Evolutionary conservation across 306 rosid species (phyloP), one percentile per base, ranked within the genome.

Genomic region (Dalbergia cultrata): DNA sequence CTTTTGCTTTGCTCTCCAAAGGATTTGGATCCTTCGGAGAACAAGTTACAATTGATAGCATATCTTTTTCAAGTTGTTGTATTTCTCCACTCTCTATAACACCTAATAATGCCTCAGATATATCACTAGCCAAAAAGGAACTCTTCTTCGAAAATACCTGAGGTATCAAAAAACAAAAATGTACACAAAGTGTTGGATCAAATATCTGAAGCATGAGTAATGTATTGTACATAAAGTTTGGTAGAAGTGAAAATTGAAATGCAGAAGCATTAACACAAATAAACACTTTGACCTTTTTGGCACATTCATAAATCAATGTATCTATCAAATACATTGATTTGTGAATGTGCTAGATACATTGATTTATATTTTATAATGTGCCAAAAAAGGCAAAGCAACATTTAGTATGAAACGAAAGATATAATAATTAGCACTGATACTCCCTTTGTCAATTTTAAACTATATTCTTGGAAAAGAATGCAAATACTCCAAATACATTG

Each of bases 11-110:
- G 44, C 22, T 56, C 19, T 67, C 56, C n/a, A n/a, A n/a, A n/a
- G n/a, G n/a, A n/a, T n/a, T n/a, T n/a, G n/a, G n/a, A n/a, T n/a
- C n/a, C 33, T 11, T 6, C 44, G 19, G 13, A 54, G 69, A 57
- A 26, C 84, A 81, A 19, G 3, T 65, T 39, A 7, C 4, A 22
- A 14, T 44, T 5, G 35, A 56, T 19, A 80, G 13, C 84, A 80
- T 80, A 12, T 72, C 68, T 12, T 67, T 67, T 81, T 81, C 85
- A 4, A 81, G 76, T 34, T 81, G 56, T 43, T 67, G 71, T 13
- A 37, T 74, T 74, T 67, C 65, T 74, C 80, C 76, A 74, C 16
- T 57, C 47, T 81, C 85, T 67, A 81, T 67, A 69, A 74, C 67
- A 44, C 17, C 58, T 18, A 81, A 44, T 70, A 81, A 47, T 58